These are phyloP conservation scores for Leccinum uliginosum DNA, from an alignment of 768 basidiomycete genomes.

Conservation along the genomic window DNA sequence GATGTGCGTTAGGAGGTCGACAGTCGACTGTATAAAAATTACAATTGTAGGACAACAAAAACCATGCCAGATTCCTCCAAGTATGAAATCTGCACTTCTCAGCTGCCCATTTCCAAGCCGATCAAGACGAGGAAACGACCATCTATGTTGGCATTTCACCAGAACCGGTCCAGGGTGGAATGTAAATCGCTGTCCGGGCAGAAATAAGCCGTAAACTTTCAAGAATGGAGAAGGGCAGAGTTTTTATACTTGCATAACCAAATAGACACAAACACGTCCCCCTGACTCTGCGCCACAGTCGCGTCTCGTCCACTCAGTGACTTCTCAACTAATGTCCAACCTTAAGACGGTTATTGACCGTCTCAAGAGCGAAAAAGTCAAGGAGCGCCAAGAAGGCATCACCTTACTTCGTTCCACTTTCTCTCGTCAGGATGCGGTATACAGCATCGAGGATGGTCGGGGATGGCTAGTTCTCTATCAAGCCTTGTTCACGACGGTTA, in stretches of 20 bases:
- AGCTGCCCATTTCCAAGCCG: conserved; percentile 49
- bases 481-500: conserved; percentile 63
- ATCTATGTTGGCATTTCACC: conserved; percentile 66
- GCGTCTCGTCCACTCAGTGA: conserved; percentile 11
- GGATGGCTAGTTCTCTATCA: conserved; percentile 70
- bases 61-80: conserved; percentile 32
- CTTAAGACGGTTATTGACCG: conserved; percentile 46
- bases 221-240: background rate
- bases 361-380: conserved; percentile 60
- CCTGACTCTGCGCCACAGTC: conserved; percentile 10
- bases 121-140: conserved; percentile 47
- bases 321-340: conserved; percentile 31
- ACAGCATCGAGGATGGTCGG: conserved; percentile 33
- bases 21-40: too few species aligned
- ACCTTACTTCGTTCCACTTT: conserved; percentile 48
- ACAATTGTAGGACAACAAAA: conserved; percentile 28
- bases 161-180: conserved; percentile 74
- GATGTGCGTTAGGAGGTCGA: too few species aligned
- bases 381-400: conserved; percentile 66
- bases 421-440: conserved; percentile 42
- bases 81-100: conserved; percentile 36
- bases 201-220: conserved; percentile 53
- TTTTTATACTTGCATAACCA: conserved; percentile 26
- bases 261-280: conserved; percentile 26
- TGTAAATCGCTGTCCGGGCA: conserved; percentile 66